Percentiles rank a stretch among this genome's conserved stretches.
Evolutionary conservation across 192 early-diverging fungal genomes (phyloP).

Genomic region (Coemansia sp.): DNA sequence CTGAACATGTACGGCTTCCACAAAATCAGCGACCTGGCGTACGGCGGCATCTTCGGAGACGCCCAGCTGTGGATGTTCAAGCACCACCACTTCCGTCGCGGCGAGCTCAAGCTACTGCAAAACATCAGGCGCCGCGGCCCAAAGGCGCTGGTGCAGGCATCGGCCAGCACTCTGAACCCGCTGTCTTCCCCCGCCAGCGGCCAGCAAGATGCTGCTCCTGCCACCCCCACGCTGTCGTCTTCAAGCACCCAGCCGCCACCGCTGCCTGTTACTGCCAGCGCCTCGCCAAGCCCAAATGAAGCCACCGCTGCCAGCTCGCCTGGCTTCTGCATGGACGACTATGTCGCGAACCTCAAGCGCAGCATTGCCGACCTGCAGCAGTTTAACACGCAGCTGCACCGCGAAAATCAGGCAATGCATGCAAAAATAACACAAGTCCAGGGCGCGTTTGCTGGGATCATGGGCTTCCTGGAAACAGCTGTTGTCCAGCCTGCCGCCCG

Average conservation of each 20-base stretch:
- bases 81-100: slow-evolving; percentile 48
- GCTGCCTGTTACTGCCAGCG: neutral
- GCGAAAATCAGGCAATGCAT: slow-evolving; percentile 48
- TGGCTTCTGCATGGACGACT: slow-evolving; percentile 13
- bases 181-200: neutral
- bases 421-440: slow-evolving; percentile 29
- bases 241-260: neutral
- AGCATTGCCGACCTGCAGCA: slow-evolving; percentile 33
- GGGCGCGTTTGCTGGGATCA: slow-evolving; percentile 41
- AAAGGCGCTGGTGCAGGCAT: slow-evolving; percentile 12
- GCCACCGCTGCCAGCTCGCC: neutral
- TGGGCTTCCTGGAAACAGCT: slow-evolving; percentile 43
- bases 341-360: slow-evolving; percentile 21
- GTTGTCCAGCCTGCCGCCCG: slow-evolving; percentile 30
- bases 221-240: neutral
- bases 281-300: slow-evolving; percentile 1
- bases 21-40: slow-evolving; percentile 51
- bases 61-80: slow-evolving; percentile 56
- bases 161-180: neutral
- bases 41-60: slow-evolving; percentile 43
- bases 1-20: slow-evolving; percentile 68
- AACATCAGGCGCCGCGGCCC: slow-evolving; percentile 51
- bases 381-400: slow-evolving; percentile 36
- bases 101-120: slow-evolving; percentile 41
- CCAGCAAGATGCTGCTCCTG: neutral